phyloP scores from a whole-genome alignment of 2,329 filamentous ascomycete species.

The Fusarium coicis region DNA sequence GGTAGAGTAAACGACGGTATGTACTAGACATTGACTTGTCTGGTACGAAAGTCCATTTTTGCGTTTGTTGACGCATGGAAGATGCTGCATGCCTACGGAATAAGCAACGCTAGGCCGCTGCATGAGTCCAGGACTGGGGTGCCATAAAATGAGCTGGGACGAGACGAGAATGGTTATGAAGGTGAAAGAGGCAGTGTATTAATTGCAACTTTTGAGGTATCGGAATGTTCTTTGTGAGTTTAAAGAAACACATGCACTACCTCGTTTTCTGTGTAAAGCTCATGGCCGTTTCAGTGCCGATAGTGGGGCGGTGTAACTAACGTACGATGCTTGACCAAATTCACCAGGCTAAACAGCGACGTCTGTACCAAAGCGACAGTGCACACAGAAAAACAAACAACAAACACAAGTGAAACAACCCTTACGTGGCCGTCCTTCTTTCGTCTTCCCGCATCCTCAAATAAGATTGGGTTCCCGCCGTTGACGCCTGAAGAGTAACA shows the following conservation, averaged over 20 bases:
- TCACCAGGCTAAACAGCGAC: neutral
- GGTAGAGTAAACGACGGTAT: rapidly evolving
- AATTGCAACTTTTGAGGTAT: rapidly evolving
- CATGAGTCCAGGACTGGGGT: neutral
- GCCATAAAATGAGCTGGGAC: rapidly evolving
- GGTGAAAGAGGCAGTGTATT: rapidly evolving
- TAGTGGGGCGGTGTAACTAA: neutral
- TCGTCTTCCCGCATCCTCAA: neutral
- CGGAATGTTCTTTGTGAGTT: rapidly evolving
- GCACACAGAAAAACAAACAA: neutral
- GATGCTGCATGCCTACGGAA: neutral
- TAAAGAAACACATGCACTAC: rapidly evolving
- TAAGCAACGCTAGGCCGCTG: rapidly evolving
- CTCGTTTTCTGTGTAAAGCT: neutral
- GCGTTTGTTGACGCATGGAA: neutral
- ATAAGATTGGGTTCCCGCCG: neutral
- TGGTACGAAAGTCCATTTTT: rapidly evolving
- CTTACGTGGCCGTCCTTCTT: neutral
- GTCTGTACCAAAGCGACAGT: neutral
- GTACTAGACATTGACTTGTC: rapidly evolving
- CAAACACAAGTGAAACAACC: neutral
- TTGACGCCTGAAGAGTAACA: slow-evolving; percentile 9
- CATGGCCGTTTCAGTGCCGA: neutral
- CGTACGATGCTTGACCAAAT: neutral
- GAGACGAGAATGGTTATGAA: neutral